phyloP scores from a whole-genome alignment of 2,329 filamentous ascomycete genomes.

The Cercospora sp. region DNA sequence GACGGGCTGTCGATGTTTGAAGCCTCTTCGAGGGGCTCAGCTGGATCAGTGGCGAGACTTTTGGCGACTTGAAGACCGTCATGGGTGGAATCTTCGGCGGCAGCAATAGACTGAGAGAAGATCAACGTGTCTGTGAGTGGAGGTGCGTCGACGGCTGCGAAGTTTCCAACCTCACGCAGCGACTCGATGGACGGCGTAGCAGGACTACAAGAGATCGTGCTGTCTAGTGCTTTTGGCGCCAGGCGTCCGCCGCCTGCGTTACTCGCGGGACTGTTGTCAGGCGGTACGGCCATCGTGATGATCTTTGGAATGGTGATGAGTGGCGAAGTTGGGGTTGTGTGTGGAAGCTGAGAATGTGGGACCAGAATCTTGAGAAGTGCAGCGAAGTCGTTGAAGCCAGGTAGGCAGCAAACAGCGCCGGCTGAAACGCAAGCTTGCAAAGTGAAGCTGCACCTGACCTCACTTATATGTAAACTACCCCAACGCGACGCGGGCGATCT shows the following conservation, averaged over 20 bases:
- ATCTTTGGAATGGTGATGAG: background rate
- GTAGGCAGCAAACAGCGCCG: background rate
- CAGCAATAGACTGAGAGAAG: background rate
- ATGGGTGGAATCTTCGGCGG: background rate
- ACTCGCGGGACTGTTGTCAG: background rate
- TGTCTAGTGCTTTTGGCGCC: background rate
- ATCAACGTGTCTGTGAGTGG: background rate
- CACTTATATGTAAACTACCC: background rate
- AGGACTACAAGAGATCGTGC: background rate
- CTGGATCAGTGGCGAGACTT: background rate
- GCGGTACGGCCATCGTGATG: background rate
- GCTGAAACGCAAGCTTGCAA: background rate
- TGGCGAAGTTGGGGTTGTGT: background rate
- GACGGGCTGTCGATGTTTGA: background rate
- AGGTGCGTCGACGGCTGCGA: too few species aligned
- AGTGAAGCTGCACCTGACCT: background rate
- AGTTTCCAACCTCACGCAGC: background rate
- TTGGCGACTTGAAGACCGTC: background rate
- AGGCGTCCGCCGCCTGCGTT: background rate
- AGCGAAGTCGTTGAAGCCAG: too few species aligned
- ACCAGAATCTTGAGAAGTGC: too few species aligned
- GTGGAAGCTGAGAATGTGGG: background rate
- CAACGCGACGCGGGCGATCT: too few species aligned
- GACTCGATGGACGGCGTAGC: background rate
- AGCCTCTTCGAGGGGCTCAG: background rate